Conservation (phyloP, 2,329 filamentous ascomycete genomes). For the Alternaria tenuissima region DNA sequence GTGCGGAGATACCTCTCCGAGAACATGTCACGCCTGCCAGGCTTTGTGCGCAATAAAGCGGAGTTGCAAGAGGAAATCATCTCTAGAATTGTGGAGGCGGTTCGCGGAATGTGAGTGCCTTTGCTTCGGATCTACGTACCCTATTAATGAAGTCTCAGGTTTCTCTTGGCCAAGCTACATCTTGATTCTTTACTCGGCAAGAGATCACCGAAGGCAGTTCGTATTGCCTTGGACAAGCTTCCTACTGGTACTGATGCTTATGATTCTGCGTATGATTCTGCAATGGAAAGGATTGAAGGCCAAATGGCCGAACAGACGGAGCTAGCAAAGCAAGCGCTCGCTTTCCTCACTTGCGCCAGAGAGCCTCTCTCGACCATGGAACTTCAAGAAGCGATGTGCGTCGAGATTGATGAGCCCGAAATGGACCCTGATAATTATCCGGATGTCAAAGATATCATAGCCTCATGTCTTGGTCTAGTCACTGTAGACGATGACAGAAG, state of each 20-base stretch:
- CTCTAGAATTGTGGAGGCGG: too few species aligned
- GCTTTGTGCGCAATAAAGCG: not conserved
- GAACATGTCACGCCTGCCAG: not conserved
- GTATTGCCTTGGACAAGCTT: not conserved
- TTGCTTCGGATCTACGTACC: too few species aligned
- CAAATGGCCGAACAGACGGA: not conserved
- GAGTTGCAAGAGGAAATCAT: not conserved
- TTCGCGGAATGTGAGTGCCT: too few species aligned
- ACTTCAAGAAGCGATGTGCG: not conserved
- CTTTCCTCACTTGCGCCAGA: not conserved
- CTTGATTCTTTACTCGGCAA: not conserved
- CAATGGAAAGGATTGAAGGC: not conserved
- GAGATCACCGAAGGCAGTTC: not conserved
- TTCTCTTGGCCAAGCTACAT: not conserved
- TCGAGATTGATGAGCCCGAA: not conserved
- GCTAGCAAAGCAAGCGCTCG: not conserved
- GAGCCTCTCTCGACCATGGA: not conserved
- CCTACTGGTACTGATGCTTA: too few species aligned
- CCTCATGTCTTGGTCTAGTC: too few species aligned
- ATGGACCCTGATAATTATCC: not conserved
- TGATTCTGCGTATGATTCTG: not conserved
- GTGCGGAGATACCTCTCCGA: not conserved
- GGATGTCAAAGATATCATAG: rapidly evolving
- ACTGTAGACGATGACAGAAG: rapidly evolving
- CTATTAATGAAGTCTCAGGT: not conserved